These are phyloP conservation scores for Trichophaea hybrida DNA, from an alignment of 2,329 filamentous ascomycete genomes.

Conservation along the genomic window DNA sequence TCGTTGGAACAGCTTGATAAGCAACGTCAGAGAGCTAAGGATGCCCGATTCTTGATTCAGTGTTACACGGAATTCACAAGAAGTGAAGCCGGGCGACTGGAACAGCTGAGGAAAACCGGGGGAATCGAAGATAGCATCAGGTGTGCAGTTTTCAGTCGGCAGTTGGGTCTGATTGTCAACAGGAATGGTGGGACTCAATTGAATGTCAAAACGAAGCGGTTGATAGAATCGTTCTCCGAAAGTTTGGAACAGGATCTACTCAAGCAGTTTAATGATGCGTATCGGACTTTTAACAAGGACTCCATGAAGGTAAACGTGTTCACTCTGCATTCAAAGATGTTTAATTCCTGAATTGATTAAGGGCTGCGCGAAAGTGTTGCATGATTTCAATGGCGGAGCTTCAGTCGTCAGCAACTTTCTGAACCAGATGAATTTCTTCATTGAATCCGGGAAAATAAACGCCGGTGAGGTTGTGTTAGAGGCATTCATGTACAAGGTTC, in stretches of 20 bases:
- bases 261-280: constrained; percentile 95
- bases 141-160: constrained; percentile 83
- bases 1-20: constrained; percentile 85
- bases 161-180: constrained; percentile 87
- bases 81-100: constrained; percentile 70
- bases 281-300: constrained; percentile 85
- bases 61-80: constrained; percentile 93
- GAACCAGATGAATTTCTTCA: constrained; percentile 99
- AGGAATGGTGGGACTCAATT: constrained; percentile 63
- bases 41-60: constrained; percentile 87
- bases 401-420: constrained; percentile 94
- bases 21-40: constrained; percentile 75
- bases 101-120: constrained; percentile 73
- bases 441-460: constrained; percentile 82
- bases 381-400: constrained; percentile 90
- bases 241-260: constrained; percentile 88
- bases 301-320: constrained; percentile 55
- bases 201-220: constrained; percentile 62
- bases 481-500: constrained; percentile 35
- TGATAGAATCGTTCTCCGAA: constrained; percentile 93
- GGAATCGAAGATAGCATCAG: constrained; percentile 84
- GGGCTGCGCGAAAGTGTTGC: constrained; percentile 81
- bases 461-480: constrained; percentile 70
- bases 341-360: constrained; percentile 3
- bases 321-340: neutral